A percentile compares a stretch with the other conserved stretches of the same genome.
Conservation (phyloP, 2,329 filamentous ascomycete genomes). For the Cladosporium halotolerans region DNA sequence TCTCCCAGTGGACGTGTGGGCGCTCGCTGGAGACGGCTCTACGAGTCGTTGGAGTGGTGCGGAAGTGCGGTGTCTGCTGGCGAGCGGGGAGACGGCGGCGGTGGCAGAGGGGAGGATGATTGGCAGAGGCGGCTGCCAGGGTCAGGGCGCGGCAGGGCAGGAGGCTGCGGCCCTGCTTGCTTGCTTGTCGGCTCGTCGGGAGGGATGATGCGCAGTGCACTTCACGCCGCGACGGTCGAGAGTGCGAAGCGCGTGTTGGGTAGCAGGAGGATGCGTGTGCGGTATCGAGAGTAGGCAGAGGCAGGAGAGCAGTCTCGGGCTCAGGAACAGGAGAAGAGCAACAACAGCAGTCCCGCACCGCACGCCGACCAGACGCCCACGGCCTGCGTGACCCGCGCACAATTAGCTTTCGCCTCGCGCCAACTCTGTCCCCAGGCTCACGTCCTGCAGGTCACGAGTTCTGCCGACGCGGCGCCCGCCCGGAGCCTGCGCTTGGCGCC, state of each 20-base stretch:
- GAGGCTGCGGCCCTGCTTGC: no score
- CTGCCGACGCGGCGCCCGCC: neutral
- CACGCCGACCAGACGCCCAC: neutral
- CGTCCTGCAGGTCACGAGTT: neutral
- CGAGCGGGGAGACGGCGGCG: neutral
- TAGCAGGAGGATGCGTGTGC: no score
- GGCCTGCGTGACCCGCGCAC: neutral
- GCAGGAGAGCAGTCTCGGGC: no score
- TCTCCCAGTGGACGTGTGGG: neutral
- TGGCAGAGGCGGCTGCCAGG: neutral
- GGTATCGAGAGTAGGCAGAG: no score
- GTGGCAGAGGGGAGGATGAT: neutral
- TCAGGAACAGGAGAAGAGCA: neutral
- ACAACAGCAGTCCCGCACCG: neutral
- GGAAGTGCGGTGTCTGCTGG: neutral
- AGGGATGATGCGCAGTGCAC: no score
- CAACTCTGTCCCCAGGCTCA: neutral
- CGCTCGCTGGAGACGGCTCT: neutral
- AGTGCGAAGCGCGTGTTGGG: no score
- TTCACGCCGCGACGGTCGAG: no score
- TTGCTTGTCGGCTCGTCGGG: no score
- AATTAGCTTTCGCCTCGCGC: neutral
- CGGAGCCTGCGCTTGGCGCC: no score
- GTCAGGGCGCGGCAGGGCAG: neutral
- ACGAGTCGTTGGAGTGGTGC: neutral